These are phyloP conservation scores for Solanum habrochaites DNA, from an alignment of 257 asterid species.

Conservation along the genomic window DNA sequence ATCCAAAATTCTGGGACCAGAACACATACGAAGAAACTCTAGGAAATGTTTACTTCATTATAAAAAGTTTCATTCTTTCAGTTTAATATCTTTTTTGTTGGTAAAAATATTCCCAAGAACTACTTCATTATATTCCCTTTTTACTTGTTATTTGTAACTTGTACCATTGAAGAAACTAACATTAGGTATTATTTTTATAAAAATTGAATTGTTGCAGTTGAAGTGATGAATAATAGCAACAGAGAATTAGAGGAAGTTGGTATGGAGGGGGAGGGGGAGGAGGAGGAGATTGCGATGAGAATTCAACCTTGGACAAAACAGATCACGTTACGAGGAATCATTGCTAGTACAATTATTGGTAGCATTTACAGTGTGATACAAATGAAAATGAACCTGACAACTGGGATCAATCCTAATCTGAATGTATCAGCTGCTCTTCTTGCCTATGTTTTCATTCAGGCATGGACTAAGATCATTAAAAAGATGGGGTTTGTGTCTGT, in stretches of 20 bases:
- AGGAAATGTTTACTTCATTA: slow-evolving; percentile 12
- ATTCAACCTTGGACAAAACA: slow-evolving; percentile 55
- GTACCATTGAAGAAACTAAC: not conserved
- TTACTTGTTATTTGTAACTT: not conserved
- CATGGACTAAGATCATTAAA: slow-evolving; percentile 44
- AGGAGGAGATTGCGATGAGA: not conserved
- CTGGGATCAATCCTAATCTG: slow-evolving; percentile 74
- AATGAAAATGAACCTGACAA: slow-evolving; percentile 70
- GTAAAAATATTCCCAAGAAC: not conserved
- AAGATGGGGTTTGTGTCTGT: slow-evolving; percentile 36
- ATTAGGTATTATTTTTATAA: not conserved
- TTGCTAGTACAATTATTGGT: slow-evolving; percentile 54
- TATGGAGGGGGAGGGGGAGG: not conserved
- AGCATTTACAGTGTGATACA: slow-evolving; percentile 54
- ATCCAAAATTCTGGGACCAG: not conserved
- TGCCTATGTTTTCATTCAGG: slow-evolving; percentile 39
- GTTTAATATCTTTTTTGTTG: not conserved
- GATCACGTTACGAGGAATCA: slow-evolving; percentile 49
- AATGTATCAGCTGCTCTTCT: slow-evolving; percentile 82
- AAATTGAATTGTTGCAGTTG: not conserved
- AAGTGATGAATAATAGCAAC: slow-evolving; percentile 13
- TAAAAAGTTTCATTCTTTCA: not conserved
- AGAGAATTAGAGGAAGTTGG: not conserved
- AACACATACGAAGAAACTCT: slow-evolving; percentile 20
- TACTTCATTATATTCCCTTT: not conserved